Base-by-base conservation (phyloP, 1,284 basidiomycete species). In the Uromyces viciae-fabae region DNA sequence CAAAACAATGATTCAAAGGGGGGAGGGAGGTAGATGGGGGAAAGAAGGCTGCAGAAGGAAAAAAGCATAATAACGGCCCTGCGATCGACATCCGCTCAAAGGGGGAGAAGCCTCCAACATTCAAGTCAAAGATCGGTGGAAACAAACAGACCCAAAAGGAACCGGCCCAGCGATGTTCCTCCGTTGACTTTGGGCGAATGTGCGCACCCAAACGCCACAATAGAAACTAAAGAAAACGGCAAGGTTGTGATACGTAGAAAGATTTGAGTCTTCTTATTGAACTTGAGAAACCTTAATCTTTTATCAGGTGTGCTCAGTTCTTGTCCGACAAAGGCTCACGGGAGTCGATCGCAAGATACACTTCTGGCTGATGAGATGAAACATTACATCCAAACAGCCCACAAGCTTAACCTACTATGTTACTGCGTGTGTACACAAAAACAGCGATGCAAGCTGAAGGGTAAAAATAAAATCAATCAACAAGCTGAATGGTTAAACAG, bases 41-140 rank as follows among this genome's bases (percentile, higher is more conserved):
- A 69, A 25, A 71, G 76, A 79, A 79, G 66, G 56, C 60, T 79
- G 76, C 76, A 79, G 76, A 79, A 79, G 46, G 33, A n/a, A 40
- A n/a, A 54, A 71, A 38, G 52, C 49, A 58, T 79, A 56, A 79
- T 79, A 71, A 79, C 66, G 66, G 46, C 46, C 76, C 66, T 58
- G n/a, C 71, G 71, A 74, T 74, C 71, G 38, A 36, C 71, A 15
- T 43, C 68, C 28, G 52, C 49, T 74, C 7, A 74, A 74, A 58
- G 71, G 54, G 49, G 52, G 54, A 11, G 43, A 72, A 28, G 69
- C 69, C 42, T 56, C 46, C 25, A 74, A 42, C 71, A 52, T 38
- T 56, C 49, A 74, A 74, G 49, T 74, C 43, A 40, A 74, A 52
- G n/a, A 58, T 74, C 3, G 52, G 52, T 56, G 42, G 43, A 58